These are phyloP conservation scores for Pseudogymnoascus sp. DNA, from an alignment of 2,329 filamentous ascomycete genomes.

Conservation along the genomic window DNA sequence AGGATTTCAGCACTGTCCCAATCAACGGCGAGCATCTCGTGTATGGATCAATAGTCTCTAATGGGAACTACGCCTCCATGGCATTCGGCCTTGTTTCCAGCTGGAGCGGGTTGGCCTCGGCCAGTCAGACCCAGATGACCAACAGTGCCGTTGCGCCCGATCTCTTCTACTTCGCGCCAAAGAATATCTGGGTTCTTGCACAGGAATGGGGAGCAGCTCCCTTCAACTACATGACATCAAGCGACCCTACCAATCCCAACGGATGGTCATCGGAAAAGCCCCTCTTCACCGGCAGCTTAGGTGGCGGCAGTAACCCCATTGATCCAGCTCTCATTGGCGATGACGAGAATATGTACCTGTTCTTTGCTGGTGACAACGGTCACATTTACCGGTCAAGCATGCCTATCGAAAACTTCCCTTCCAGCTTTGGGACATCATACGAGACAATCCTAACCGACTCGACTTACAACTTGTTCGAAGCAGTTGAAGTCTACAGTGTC, in stretches of 20 bases:
- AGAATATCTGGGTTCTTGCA: conserved; percentile 58
- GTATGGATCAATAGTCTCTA: conserved; percentile 37
- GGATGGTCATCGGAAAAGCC: conserved; percentile 43
- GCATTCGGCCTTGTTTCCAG: conserved; percentile 49
- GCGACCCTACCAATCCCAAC: conserved; percentile 50
- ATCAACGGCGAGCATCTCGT: conserved; percentile 57
- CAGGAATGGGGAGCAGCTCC: conserved; percentile 57
- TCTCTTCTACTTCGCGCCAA: conserved; percentile 57
- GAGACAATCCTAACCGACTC: no score
- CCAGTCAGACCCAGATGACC: conserved; percentile 47
- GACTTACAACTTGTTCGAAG: no score
- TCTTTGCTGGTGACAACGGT: no score
- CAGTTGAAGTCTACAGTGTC: no score
- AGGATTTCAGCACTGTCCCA: conserved; percentile 53
- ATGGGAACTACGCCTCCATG: conserved; percentile 48
- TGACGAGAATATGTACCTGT: no score
- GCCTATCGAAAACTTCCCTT: no score
- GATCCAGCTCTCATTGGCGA: no score
- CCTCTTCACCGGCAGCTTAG: no score
- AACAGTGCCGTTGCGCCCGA: conserved; percentile 50
- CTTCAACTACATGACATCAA: conserved; percentile 56
- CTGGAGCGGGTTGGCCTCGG: conserved; percentile 46
- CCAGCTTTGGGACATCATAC: no score
- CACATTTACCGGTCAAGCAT: no score
- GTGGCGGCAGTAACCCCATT: no score